Evolutionary conservation across 208 protist species (phyloP).

Genomic region (Trypanosoma grayi): DNA sequence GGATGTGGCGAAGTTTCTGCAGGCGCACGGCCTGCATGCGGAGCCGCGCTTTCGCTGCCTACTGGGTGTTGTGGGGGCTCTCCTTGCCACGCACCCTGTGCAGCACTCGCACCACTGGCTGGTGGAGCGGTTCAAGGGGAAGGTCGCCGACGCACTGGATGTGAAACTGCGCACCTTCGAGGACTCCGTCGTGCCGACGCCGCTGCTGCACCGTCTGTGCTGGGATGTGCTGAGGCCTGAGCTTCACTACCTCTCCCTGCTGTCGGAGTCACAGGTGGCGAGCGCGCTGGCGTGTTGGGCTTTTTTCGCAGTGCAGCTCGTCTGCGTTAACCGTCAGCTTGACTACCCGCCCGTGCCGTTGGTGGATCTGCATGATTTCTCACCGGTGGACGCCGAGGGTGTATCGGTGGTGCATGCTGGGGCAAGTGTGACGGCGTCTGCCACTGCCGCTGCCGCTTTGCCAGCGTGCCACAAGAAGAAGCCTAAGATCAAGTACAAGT

Average conservation of each 20-base stretch:
- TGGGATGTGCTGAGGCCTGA: slow-evolving; percentile 48
- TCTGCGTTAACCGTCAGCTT: slow-evolving; percentile 36
- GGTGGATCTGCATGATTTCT: slow-evolving; percentile 22
- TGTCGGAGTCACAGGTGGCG: slow-evolving; percentile 17
- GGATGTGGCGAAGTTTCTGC: slow-evolving; percentile 42
- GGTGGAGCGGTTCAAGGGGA: slow-evolving; percentile 48
- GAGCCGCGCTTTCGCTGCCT: slow-evolving; percentile 25
- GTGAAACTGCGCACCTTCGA: slow-evolving; percentile 50
- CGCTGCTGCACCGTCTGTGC: slow-evolving; percentile 29
- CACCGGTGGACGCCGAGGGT: slow-evolving; percentile 5
- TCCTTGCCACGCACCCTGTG: slow-evolving; percentile 37
- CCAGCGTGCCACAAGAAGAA: slow-evolving; percentile 14
- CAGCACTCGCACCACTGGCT: slow-evolving; percentile 44
- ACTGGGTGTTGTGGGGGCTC: slow-evolving; percentile 43
- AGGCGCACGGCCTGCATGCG: neutral
- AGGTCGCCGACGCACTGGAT: slow-evolving; percentile 39
- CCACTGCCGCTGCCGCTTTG: neutral
- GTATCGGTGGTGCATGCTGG: neutral
- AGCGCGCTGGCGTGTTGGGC: slow-evolving; percentile 34
- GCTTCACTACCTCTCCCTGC: slow-evolving; percentile 26
- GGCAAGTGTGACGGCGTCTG: neutral
- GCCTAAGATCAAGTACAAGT: slow-evolving; percentile 49
- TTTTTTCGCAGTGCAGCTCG: slow-evolving; percentile 36
- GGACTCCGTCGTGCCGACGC: slow-evolving; percentile 30
- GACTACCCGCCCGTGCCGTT: slow-evolving; percentile 38